Conservation (phyloP, 352 stramenopile genomes). For the Pythium coloratum region DNA sequence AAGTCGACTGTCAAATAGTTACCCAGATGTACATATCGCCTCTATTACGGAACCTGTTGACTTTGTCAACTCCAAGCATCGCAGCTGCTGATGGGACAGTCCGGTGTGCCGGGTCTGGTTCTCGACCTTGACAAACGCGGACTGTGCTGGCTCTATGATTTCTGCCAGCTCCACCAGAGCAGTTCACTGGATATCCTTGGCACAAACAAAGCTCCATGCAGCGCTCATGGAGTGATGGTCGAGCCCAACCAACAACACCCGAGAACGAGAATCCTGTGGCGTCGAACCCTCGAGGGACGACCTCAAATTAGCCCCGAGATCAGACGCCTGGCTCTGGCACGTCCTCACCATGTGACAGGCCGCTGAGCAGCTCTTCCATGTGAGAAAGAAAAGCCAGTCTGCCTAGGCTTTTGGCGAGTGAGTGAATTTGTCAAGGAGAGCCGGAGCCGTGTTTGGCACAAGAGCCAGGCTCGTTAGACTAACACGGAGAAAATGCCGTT, state of each 20-base stretch:
- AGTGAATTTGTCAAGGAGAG: not conserved
- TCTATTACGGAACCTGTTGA: not conserved
- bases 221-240: too few species aligned
- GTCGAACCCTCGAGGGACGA: too few species aligned
- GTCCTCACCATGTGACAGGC: constrained; percentile 3
- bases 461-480: not conserved
- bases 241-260: too few species aligned
- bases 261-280: too few species aligned
- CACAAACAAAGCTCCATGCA: not conserved
- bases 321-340: not conserved
- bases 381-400: not conserved
- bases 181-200: not conserved
- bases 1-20: not conserved
- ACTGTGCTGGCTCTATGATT: not conserved
- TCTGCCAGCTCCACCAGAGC: not conserved
- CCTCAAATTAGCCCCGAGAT: not conserved
- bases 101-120: not conserved
- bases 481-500: constrained; percentile 3
- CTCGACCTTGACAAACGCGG: too few species aligned
- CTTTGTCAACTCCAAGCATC: not conserved
- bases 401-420: not conserved
- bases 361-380: not conserved
- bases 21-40: not conserved
- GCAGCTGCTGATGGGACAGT: constrained; percentile 2
- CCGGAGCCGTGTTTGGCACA: not conserved